A percentile compares a stretch with the other conserved stretches of the same genome.
Conservation (phyloP, 2,329 filamentous ascomycete species). For the Phaeosphaeria sp. region DNA sequence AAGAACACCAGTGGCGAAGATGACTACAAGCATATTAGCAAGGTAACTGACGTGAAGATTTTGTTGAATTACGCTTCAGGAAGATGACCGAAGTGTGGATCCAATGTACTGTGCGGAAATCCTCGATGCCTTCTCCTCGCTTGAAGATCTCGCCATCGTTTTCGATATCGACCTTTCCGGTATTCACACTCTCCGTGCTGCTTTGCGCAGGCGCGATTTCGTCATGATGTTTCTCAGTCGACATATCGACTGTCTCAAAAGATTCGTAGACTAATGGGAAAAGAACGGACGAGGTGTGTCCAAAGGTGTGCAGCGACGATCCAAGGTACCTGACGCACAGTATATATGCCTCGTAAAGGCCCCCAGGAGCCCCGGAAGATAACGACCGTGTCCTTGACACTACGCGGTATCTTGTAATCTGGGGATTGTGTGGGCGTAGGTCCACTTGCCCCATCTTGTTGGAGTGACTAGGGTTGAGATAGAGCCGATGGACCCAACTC, state of each 20-base stretch:
- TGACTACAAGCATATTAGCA: conserved; percentile 34
- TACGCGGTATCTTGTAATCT: conserved; percentile 27
- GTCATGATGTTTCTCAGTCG: conserved; percentile 35
- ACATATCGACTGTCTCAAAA: conserved; percentile 14
- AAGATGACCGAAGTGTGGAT: conserved; percentile 61
- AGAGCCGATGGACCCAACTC: conserved; percentile 7
- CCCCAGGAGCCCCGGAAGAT: conserved; percentile 4
- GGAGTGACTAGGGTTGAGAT: conserved; percentile 28
- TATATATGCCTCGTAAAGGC: conserved; percentile 5
- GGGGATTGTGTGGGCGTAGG: conserved; percentile 23
- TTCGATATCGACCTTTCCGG: conserved; percentile 31
- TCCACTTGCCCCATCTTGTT: conserved; percentile 26
- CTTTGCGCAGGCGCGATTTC: conserved; percentile 29
- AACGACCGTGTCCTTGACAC: conserved; percentile 15
- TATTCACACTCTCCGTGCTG: conserved; percentile 26
- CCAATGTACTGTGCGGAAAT: conserved; percentile 64
- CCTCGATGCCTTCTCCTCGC: conserved; percentile 54
- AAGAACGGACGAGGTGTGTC: neutral
- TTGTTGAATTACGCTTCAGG: conserved; percentile 50
- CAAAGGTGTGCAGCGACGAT: neutral
- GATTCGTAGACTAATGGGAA: neutral
- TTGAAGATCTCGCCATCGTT: conserved; percentile 60
- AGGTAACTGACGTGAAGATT: neutral
- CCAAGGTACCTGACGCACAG: neutral
- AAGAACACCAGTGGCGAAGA: conserved; percentile 59